Evolutionary conservation across 768 basidiomycete species (phyloP), one percentile per base, ranked within the genome.

Genomic region (Lactarius quietus): DNA sequence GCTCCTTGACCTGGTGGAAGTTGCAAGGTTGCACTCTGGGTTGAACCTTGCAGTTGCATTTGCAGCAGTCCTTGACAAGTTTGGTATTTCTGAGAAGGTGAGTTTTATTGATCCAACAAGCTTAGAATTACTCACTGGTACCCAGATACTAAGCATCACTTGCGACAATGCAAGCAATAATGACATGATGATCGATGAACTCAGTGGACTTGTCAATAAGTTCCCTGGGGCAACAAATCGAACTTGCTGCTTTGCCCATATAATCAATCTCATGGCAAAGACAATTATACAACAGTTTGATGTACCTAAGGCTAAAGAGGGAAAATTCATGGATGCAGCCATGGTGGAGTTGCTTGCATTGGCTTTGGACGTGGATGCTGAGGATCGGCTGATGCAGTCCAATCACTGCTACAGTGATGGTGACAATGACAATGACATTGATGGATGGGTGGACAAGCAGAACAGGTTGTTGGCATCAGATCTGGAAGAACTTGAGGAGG

Each of bases 111-210:
- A 10, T 18, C 41, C 36, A 2, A 36, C 2, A 2, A 36, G 10
- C 10, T 36, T 36, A 43, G 10, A 31, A 29, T 7, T 6, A 51
- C 35, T 51, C 5, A 41, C 43, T 8, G 6, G 36, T 31, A 23
- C 33, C 28, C 54, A 74, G 76, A 66, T 78, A 12, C 70, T 79
- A 0, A 68, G 72, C 14, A 61, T 80, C 3, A 78, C 74, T 3
- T 74, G 72, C 39, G 74, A 81, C 64, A 81, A 81, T 67, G 77
- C 76, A 2, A 69, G 71, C 0, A 60, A 63, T 2, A 81, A 81
- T 59, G 73, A 77, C 62, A 67, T 53, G 0, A 79, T 82, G 76
- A 71, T 77, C 1, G 59, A 68, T 0, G 52, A 69, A 38, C 73
- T 82, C 9, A 48, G 31, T 2, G 35, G 68, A 0, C 57, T 71